Evolutionary conservation across 345 rosid genomes (phyloP), one percentile per base, ranked within the genome.

Genomic region (Mercurialis annua): DNA sequence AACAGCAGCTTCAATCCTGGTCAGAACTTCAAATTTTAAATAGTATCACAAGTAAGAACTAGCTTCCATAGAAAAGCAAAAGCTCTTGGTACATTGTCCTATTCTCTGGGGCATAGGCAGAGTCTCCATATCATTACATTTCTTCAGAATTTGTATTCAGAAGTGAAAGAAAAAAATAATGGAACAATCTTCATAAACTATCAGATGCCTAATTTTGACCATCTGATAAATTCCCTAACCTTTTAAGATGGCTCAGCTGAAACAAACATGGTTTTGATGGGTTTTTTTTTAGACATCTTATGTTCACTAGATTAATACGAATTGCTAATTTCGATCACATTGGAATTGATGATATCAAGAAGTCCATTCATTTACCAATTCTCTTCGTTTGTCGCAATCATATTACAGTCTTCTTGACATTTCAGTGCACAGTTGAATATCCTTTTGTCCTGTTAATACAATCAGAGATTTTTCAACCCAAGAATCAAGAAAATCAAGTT

Each of bases 381-480:
- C 69, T 74, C 72, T 73, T 76, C 77, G 52, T 73, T 64, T 38
- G 68, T 48, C 36, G 64, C 71, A 33, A 47, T 34, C 53, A 66
- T 64, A 61, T 65, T 51, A 64, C 69, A 61, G 63, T 78, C 80
- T 68, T 77, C 83, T 75, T 80, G 64, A 66, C 42, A 31, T 56
- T 76, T 78, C 73, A 81, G 74, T 61, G 75, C 65, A 4, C 82
- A 75, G 49, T 81, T 71, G 66, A 86, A 77, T 58, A 71, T 78
- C 64, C 71, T 78, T 77, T 79, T 81, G 42, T 92, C 92, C 96
- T 87, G 86, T 24, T 47, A 72, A 40, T 31, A 67, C 68, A 65
- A 59, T 29, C 26, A 62, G 53, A 34, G 24, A 18, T 46, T 50
- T 66, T 21, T 70, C 60, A 71, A 40, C 55, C 51, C 40, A 31